Evolutionary conservation across 2,329 filamentous ascomycete genomes (phyloP).

Genomic region (Trichoderma pleuroti): DNA sequence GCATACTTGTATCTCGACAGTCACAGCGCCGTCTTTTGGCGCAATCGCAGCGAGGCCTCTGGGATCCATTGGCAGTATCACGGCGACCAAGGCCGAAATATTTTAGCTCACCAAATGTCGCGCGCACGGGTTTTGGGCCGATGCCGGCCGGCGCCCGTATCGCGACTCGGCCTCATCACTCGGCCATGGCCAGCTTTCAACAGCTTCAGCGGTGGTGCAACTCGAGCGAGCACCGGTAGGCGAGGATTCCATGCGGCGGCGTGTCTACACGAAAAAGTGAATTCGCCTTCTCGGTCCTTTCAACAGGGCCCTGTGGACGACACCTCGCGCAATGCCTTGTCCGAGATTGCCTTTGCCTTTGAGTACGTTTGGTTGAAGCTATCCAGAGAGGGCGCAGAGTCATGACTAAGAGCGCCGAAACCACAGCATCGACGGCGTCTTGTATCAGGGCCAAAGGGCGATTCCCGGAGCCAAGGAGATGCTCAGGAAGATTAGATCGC

Average conservation of each 20-base stretch:
- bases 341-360: conserved; percentile 38
- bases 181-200: neutral
- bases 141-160: conserved; percentile 1
- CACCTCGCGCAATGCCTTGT: conserved; percentile 27
- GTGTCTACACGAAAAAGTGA: neutral
- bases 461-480: conserved; percentile 75
- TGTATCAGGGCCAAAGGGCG: conserved; percentile 75
- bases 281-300: neutral
- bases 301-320: conserved; percentile 9
- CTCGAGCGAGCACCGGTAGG: neutral
- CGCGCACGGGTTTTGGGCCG: conserved; percentile 10
- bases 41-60: neutral
- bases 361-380: conserved; percentile 30
- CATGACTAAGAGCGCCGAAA: neutral
- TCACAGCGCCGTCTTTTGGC: neutral
- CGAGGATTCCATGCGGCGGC: neutral
- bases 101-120: neutral
- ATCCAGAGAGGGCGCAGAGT: neutral
- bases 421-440: conserved; percentile 80
- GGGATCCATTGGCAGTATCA: neutral
- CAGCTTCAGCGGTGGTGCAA: neutral
- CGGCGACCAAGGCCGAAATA: too few relatives aligned
- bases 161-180: neutral
- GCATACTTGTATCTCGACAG: neutral
- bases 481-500: conserved; percentile 66